A percentile compares a stretch with the other conserved stretches of the same genome.
These are phyloP conservation scores for Amanita pallidorosea DNA, from an alignment of 768 basidiomycete genomes.

Conservation along the genomic window DNA sequence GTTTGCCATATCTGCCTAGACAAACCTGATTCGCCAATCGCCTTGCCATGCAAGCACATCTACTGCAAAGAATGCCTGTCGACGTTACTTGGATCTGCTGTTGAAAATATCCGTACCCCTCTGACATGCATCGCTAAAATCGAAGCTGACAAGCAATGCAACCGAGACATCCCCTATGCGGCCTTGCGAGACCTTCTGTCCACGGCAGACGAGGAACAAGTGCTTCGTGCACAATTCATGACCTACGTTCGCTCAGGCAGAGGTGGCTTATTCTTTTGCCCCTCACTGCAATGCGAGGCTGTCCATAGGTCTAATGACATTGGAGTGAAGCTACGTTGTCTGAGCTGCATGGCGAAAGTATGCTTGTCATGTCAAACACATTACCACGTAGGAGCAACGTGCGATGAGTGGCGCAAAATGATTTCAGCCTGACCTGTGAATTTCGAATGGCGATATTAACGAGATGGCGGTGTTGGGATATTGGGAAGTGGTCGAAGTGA, in stretches of 20 bases:
- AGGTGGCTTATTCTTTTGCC: conserved; percentile 42
- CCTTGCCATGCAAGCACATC: conserved; percentile 35
- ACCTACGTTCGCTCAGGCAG: conserved; percentile 28
- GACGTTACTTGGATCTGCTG: conserved; percentile 25
- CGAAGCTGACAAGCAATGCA: conserved; percentile 16
- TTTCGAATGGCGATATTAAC: not conserved
- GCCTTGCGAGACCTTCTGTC: conserved; percentile 28
- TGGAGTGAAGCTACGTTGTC: conserved; percentile 22
- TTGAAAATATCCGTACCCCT: conserved; percentile 19
- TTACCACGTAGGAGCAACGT: conserved; percentile 30
- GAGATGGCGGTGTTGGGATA: too few relatives aligned
- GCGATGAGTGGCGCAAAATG: conserved; percentile 13
- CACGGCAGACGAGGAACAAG: conserved; percentile 22
- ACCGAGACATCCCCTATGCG: conserved; percentile 23
- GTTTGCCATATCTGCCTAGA: conserved; percentile 32
- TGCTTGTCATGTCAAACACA: conserved; percentile 28
- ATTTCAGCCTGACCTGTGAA: not conserved
- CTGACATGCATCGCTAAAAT: conserved; percentile 25
- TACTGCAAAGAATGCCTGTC: conserved; percentile 43
- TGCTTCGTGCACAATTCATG: conserved; percentile 32
- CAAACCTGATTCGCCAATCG: conserved; percentile 19
- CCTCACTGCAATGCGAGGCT: conserved; percentile 36
- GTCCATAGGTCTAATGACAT: conserved; percentile 25
- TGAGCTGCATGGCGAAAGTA: conserved; percentile 21
- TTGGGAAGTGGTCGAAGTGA: too few relatives aligned